These are phyloP conservation scores for Neonectria faginata DNA, from an alignment of 2,329 filamentous ascomycete genomes.

Conservation along the genomic window DNA sequence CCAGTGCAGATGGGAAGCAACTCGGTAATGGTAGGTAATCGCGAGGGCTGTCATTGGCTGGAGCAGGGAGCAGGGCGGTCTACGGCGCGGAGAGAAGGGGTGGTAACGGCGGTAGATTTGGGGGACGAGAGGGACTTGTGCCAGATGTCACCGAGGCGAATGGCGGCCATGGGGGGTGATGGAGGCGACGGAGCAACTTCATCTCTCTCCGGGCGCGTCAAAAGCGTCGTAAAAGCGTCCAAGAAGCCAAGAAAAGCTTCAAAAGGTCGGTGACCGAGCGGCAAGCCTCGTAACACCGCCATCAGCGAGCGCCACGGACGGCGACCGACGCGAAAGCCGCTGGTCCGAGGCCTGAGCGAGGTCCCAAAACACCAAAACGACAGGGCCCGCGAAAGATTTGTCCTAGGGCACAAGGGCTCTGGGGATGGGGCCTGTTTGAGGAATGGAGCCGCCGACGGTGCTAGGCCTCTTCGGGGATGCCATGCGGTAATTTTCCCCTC, in stretches of 20 bases:
- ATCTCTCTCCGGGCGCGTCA: neutral
- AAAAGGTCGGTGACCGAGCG: slow-evolving; percentile 43
- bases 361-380: slow-evolving; percentile 14
- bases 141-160: slow-evolving; percentile 23
- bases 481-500: slow-evolving; percentile 43
- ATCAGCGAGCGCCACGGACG: slow-evolving; percentile 39
- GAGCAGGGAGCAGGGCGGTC: slow-evolving; percentile 36
- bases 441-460: slow-evolving; percentile 35
- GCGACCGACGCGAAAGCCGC: slow-evolving; percentile 47
- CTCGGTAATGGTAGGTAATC: slow-evolving; percentile 38
- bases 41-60: slow-evolving; percentile 34
- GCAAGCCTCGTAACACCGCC: slow-evolving; percentile 35
- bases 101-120: slow-evolving; percentile 11
- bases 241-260: slow-evolving; percentile 14
- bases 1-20: slow-evolving; percentile 5
- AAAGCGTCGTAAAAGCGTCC: slow-evolving; percentile 2
- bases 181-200: slow-evolving; percentile 32
- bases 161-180: neutral
- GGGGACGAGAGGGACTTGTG: slow-evolving; percentile 29
- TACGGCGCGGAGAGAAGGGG: slow-evolving; percentile 41
- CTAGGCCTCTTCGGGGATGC: slow-evolving; percentile 40
- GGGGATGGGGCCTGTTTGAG: slow-evolving; percentile 36
- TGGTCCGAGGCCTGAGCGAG: slow-evolving; percentile 40
- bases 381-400: slow-evolving; percentile 32
- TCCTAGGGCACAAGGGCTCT: slow-evolving; percentile 19